Base-by-base conservation (phyloP, 495 filamentous ascomycete genomes). In the Lasiosphaeriaceae sp. region DNA sequence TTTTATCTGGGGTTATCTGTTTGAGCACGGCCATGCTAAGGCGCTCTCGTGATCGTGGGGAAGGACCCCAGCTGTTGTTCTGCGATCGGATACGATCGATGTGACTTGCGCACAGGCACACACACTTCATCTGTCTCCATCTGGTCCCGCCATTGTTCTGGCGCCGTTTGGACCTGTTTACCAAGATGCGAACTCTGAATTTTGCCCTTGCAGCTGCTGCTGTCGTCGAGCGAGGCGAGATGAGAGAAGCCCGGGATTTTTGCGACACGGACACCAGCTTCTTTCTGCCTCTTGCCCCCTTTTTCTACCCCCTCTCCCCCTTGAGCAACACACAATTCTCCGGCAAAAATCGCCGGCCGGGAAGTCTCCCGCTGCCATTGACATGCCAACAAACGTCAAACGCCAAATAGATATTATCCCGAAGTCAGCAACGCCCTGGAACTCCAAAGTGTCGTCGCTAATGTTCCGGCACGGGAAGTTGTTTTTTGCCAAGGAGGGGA, bases 311-410 rank as follows among this genome's bases (percentile, higher is more conserved):
- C 26, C n/a, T 17, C 49, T 34, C 22, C 48, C 20, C 29, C 47
- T 44, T 22, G 14, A 23, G 39, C 11, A 26, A 21, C 31, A 34
- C 31, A 34, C 16, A 50, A 48, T 8, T 48, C 47, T 47, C 47
- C 49, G 55, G 55, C 54, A 58, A 35, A 54, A 54, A 50, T 52
- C 47, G 12, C 49, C 43, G 47, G 57, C 48, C 56, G 29, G 21
- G 16, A 49, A 19, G 26, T 31, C 9, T 31, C 26, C 26, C 9
- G 26, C 26, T 11, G n/a, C 50, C 12, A 29, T 55, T 57, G 54
- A 54, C 16, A 9, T n/a, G 19, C 44, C 20, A 52, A 35, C 47
- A 63, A 56, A 56, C 53, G 46, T 58, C 55, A 62, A 58, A 62
- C 56, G 37, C 3, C 39, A 19, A n/a, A 37, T 31, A 23, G 17